Conservation (phyloP, 306 rosid genomes). For the Arachis hypogaea region DNA sequence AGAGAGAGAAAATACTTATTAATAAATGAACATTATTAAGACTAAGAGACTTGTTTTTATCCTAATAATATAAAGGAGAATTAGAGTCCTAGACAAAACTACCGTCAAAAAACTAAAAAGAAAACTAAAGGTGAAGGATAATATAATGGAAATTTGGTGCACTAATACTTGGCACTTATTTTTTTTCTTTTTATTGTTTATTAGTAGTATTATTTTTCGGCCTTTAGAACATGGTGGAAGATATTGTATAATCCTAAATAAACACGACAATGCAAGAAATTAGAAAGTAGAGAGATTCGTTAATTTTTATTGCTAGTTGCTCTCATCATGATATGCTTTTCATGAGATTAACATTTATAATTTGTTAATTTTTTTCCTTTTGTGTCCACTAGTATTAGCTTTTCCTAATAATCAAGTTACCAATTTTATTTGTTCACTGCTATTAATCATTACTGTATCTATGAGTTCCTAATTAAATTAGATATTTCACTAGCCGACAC, state of each 20-base stretch:
- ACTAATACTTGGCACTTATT: not conserved
- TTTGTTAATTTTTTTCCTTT: not conserved
- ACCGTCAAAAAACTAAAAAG: constrained; percentile 11
- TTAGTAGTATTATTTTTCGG: constrained; percentile 30
- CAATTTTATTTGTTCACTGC: not conserved
- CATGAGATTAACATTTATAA: not conserved
- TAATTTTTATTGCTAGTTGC: constrained; percentile 6
- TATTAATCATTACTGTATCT: not conserved
- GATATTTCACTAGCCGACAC: too few relatives aligned
- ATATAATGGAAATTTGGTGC: constrained; percentile 21
- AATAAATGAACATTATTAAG: not conserved
- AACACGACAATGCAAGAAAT: not conserved
- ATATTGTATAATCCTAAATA: constrained; percentile 4
- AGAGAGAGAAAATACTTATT: not conserved
- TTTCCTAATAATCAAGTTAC: not conserved
- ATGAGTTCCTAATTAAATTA: not conserved
- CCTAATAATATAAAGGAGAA: not conserved
- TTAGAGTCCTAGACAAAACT: constrained; percentile 27
- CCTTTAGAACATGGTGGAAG: constrained; percentile 23
- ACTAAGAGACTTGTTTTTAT: not conserved
- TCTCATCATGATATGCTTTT: not conserved
- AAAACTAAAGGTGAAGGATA: constrained; percentile 2
- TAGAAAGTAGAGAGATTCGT: not conserved
- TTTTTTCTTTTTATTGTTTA: constrained; percentile 16
- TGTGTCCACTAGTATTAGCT: not conserved